Percentiles rank a stretch among this genome's conserved stretches.
Conservation (phyloP, 495 filamentous ascomycete genomes). For the Paragyromitra xinjiangensis region DNA sequence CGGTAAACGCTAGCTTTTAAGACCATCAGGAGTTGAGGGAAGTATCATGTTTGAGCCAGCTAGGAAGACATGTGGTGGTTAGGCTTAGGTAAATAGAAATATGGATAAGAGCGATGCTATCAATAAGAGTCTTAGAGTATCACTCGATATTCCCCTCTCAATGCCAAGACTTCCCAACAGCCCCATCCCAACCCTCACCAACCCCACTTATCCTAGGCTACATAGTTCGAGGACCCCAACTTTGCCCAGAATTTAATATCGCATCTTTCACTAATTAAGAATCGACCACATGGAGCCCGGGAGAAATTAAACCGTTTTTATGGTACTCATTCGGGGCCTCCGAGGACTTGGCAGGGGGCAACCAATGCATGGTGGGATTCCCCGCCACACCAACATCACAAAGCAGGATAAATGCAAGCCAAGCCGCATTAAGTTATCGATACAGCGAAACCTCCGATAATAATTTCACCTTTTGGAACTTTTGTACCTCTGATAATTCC, state of each 20-base stretch:
- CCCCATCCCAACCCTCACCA: neutral
- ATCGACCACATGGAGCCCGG: slow-evolving; percentile 15
- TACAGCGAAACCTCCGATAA: slow-evolving; percentile 9
- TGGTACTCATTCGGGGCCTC: slow-evolving; percentile 22
- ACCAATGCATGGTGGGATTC: slow-evolving; percentile 10
- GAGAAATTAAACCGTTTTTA: neutral
- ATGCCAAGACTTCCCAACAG: neutral
- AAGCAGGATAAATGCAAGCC: slow-evolving; percentile 8
- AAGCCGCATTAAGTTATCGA: slow-evolving; percentile 23
- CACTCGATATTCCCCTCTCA: neutral
- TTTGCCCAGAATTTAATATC: neutral
- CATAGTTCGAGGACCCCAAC: neutral
- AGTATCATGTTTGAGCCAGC: no score
- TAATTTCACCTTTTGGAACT: neutral
- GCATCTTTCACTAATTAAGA: neutral
- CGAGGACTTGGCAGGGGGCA: slow-evolving; percentile 35
- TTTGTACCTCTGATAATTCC: neutral
- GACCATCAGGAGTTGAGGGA: no score
- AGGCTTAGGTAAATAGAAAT: no score
- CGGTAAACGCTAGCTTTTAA: no score
- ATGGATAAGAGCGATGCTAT: neutral
- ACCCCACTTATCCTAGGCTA: neutral
- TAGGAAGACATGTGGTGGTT: no score
- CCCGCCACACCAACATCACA: slow-evolving; percentile 11
- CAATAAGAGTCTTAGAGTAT: neutral